Evolutionary conservation across 164 flowering plant genomes (phyloP).

Genomic region (Vitis labrusca): DNA sequence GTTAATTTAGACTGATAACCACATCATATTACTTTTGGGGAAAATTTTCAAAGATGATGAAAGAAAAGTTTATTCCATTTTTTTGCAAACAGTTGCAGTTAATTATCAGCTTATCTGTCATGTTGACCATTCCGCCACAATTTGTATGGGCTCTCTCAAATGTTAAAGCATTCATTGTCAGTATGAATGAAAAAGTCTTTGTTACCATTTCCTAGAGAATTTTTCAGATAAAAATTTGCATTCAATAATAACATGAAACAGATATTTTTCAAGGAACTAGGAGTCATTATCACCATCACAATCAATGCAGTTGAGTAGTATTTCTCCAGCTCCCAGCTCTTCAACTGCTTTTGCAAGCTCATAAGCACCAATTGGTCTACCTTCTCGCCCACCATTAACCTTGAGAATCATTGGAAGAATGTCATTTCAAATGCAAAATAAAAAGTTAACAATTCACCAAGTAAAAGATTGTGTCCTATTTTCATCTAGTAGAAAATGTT

Average conservation of each 20-base stretch:
- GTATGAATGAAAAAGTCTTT: background rate
- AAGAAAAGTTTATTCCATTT: too few relatives aligned
- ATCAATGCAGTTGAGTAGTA: constrained; percentile 92
- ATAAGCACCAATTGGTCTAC: constrained; percentile 95
- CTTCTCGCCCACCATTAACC: constrained; percentile 98
- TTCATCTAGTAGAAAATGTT: background rate
- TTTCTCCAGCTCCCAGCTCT: constrained; percentile 98
- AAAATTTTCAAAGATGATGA: too few relatives aligned
- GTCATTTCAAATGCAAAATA: background rate
- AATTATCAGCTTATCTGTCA: too few relatives aligned
- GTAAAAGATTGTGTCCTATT: background rate
- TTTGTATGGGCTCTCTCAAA: background rate
- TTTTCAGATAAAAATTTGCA: background rate
- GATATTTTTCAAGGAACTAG: background rate
- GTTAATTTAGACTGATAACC: too few relatives aligned
- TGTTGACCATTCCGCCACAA: too few relatives aligned
- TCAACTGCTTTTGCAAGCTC: constrained; percentile 99
- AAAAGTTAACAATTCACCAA: background rate
- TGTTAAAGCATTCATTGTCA: background rate
- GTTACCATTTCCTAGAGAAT: background rate
- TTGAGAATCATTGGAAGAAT: constrained; percentile 20
- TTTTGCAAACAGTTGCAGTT: too few relatives aligned
- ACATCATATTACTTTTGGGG: too few relatives aligned
- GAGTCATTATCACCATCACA: constrained; percentile 74
- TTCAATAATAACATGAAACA: too few relatives aligned